These are phyloP conservation scores for Flaveria ramosissima DNA, from an alignment of 129 eudicot genomes.

Conservation along the genomic window DNA sequence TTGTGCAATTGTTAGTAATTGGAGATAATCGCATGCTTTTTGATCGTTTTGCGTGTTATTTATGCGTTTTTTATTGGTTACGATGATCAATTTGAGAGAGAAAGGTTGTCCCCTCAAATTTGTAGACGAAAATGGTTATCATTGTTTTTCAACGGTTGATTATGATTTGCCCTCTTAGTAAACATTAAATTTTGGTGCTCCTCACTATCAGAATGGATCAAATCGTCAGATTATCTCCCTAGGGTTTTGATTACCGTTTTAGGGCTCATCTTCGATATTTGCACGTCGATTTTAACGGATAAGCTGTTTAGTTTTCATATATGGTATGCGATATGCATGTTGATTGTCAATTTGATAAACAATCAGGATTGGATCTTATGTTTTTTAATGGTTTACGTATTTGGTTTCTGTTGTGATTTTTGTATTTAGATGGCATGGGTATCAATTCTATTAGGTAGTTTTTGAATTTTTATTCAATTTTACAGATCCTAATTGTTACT, in stretches of 20 bases:
- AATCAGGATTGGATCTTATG: background rate
- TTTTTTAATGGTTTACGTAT: background rate
- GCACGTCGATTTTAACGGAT: background rate
- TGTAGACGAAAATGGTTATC: background rate
- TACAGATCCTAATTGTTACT: background rate
- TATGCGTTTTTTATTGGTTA: background rate
- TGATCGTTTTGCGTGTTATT: constrained; percentile 14
- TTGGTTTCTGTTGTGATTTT: constrained; percentile 2
- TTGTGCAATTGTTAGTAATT: background rate
- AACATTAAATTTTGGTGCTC: background rate
- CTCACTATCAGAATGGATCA: background rate
- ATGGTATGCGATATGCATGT: background rate
- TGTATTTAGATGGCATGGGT: background rate
- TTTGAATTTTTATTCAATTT: background rate
- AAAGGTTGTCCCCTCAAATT: background rate
- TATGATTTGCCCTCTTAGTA: background rate
- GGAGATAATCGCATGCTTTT: background rate
- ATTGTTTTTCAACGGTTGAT: background rate
- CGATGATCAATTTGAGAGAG: constrained; percentile 11
- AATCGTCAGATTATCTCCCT: background rate
- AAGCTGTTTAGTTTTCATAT: background rate
- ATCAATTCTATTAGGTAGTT: background rate
- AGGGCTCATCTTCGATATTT: background rate
- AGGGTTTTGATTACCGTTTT: background rate
- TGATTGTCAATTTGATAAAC: background rate